Conservation (phyloP, 2,329 filamentous ascomycete species). For the Penicillium italicum region DNA sequence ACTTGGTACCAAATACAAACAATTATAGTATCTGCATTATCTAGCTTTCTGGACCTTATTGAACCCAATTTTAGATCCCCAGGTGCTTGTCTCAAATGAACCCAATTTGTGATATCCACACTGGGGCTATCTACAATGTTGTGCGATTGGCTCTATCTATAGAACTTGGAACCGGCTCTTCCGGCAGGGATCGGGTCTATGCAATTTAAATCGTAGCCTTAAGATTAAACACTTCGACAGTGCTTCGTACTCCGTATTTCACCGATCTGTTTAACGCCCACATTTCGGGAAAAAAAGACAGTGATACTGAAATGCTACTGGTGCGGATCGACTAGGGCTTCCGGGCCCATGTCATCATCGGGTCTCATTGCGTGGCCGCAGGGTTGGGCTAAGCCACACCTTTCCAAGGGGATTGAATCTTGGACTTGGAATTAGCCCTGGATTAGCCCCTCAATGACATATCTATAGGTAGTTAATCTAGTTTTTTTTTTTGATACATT, state of each 20-base stretch:
- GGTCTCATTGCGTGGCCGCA: not conserved
- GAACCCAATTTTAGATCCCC: not conserved
- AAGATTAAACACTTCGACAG: not conserved
- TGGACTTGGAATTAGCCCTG: not conserved
- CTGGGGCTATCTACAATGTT: not conserved
- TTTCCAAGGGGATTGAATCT: not conserved
- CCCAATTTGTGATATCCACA: not conserved
- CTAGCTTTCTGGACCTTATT: not conserved
- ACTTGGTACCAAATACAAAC: too few relatives aligned
- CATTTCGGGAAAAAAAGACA: not conserved
- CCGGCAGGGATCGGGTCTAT: not conserved
- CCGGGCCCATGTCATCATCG: constrained; percentile 1
- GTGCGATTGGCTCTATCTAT: not conserved
- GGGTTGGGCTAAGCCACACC: constrained; percentile 3
- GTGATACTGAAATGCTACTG: not conserved
- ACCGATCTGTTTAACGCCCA: not conserved
- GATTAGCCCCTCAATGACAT: constrained; percentile 2
- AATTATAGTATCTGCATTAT: not conserved
- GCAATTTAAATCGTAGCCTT: not conserved
- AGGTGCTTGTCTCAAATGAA: not conserved
- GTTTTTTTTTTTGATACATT: not conserved
- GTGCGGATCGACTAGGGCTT: not conserved
- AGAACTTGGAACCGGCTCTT: not conserved
- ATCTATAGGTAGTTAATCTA: not conserved
- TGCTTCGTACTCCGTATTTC: not conserved